Evolutionary conservation across 495 filamentous ascomycete genomes (phyloP), one percentile per base, ranked within the genome.

Genomic region (Penicillium subrubescens): DNA sequence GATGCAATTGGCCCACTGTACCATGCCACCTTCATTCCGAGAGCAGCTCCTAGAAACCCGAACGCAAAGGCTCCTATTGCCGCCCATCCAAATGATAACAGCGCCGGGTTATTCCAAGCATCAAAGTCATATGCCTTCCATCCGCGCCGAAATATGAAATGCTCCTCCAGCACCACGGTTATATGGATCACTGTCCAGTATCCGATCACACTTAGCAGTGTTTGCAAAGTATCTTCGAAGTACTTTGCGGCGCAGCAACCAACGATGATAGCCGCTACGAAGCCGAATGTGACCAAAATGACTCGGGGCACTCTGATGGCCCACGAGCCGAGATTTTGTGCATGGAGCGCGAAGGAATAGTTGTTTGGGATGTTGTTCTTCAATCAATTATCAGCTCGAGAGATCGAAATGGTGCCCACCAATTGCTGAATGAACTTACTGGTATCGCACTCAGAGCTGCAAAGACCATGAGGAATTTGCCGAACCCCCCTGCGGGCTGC

Each of bases 151-250:
- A 88, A 92, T 65, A 92, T 61, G 73, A 91, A 86, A 78, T 93
- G 90, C 66, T 92, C 90, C 19, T 83, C 78, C 23, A 91, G 73
- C 2, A 86, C 75, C 50, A 92, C 81, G 43, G 83, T 87, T 65
- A 86, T 82, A 73, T 92, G 92, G 64, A 92, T 90, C 17, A 89
- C 85, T 3, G 91, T 83, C 89, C 90, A 93, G 75, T 92, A 92
- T 15, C 86, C 71, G 21, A 74, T 74, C 31, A 72, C 71, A 52
- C 69, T 74, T 1, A 74, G 61, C n/a, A 74, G 62, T 0, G 71
- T 74, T 54, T 70, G 59, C 44, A 74, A 39, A 15, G 71, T 66
- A 48, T 69, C 69, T 35, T 68, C 44, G 19, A 74, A 74, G 53
- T 72, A 72, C 37, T 25, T 61, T 10, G 71, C 69, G 25, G 69